A percentile compares a stretch with the other conserved stretches of the same genome.
phyloP scores from a whole-genome alignment of 768 basidiomycete species.

The Phlegmacium glaucopus region DNA sequence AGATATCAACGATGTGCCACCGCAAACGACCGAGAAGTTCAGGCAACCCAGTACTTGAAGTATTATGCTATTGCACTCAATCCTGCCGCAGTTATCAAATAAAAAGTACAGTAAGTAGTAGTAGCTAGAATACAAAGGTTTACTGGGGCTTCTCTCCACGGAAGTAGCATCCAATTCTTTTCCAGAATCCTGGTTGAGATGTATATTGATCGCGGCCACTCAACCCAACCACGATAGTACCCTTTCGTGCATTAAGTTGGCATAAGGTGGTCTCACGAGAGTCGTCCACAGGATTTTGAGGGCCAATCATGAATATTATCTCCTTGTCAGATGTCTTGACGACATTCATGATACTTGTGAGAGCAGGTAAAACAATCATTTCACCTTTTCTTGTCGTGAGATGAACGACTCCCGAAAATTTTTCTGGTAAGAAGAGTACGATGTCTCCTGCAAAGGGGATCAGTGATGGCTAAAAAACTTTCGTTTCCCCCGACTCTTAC shows the following conservation, averaged over 20 bases:
- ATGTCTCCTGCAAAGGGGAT: slow-evolving; percentile 26
- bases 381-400: slow-evolving; percentile 30
- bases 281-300: slow-evolving; percentile 17
- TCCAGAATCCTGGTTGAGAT: slow-evolving; percentile 36
- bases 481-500: slow-evolving; percentile 16
- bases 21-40: background rate
- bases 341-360: slow-evolving; percentile 26
- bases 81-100: background rate
- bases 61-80: too few species aligned
- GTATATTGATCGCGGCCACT: slow-evolving; percentile 36
- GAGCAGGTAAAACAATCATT: slow-evolving; percentile 31
- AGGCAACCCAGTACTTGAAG: too few species aligned
- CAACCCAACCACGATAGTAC: slow-evolving; percentile 41
- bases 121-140: background rate
- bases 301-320: slow-evolving; percentile 35
- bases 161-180: slow-evolving; percentile 29
- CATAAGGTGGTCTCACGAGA: slow-evolving; percentile 34
- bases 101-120: too few species aligned
- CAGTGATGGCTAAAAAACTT: background rate
- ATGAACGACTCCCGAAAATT: slow-evolving; percentile 35
- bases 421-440: slow-evolving; percentile 31
- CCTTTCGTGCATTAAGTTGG: slow-evolving; percentile 32
- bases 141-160: slow-evolving; percentile 1
- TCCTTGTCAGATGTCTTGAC: slow-evolving; percentile 34
- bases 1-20: background rate